Conservation (phyloP, 2,329 filamentous ascomycete species). For the Pyricularia sp. region DNA sequence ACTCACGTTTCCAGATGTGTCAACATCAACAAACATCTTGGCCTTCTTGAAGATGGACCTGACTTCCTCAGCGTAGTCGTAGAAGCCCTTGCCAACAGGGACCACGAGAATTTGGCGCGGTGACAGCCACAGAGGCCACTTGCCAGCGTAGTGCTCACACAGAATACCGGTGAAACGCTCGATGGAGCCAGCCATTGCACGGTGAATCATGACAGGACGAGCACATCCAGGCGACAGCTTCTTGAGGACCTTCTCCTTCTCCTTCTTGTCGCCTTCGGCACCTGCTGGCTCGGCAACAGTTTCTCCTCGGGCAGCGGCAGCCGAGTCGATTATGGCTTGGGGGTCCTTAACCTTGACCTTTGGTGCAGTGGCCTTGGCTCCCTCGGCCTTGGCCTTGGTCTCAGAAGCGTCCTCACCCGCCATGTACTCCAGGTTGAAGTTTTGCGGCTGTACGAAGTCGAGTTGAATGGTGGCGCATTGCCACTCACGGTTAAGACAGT, state of each 20-base stretch:
- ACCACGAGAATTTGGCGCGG: constrained; percentile 75
- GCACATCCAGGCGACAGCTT: constrained; percentile 61
- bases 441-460: constrained; percentile 76
- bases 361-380: constrained; percentile 5
- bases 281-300: constrained; percentile 9
- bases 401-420: constrained; percentile 51
- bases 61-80: constrained; percentile 69
- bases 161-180: constrained; percentile 63
- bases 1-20: constrained; percentile 53
- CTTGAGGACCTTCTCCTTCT: constrained; percentile 32
- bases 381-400: constrained; percentile 23
- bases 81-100: constrained; percentile 62
- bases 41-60: constrained; percentile 57
- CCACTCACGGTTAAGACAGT: constrained; percentile 70
- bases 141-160: constrained; percentile 76
- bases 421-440: constrained; percentile 83
- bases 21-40: constrained; percentile 62
- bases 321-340: constrained; percentile 4
- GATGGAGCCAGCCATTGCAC: constrained; percentile 66
- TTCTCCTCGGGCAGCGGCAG: neutral
- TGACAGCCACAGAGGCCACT: constrained; percentile 85
- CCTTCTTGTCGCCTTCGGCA: constrained; percentile 25
- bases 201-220: constrained; percentile 79
- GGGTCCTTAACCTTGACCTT: constrained; percentile 7
- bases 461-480: constrained; percentile 93